Evolutionary conservation across 495 filamentous ascomycete genomes (phyloP), one percentile per base, ranked within the genome.

Genomic region (Wilcoxina mikolae): DNA sequence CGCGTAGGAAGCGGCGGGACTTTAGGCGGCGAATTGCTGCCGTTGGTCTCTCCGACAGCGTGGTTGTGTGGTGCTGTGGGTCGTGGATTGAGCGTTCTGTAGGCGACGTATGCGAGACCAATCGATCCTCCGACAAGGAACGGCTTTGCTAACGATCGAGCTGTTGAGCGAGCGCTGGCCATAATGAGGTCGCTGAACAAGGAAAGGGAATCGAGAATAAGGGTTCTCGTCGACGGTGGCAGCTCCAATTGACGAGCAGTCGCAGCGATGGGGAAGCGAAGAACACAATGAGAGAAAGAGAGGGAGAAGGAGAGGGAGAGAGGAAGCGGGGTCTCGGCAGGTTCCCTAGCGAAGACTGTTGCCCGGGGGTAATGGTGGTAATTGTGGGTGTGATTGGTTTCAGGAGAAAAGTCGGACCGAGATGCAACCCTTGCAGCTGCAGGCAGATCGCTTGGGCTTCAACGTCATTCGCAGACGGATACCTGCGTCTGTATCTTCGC

Each of bases 1-100:
- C 83, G 72, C 17, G 70, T 74, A 56, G 83, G 84, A 44, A 83
- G 76, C 1, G 58, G 56, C 1, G 83, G 83, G 62, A 87, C 85
- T 25, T 75, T 75, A 2, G 82, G 82, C 3, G 82, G 79, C 15
- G 23, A 50, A 15, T 53, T 43, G 26, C 25, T 53, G 10, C 52
- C 51, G n/a, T 28, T 44, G 12, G 45, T 48, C 29, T 56, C 55
- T n/a, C 48, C 53, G 22, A 49, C 33, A 23, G 43, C 29, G 29
- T 53, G 56, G 3, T 53, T 53, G 28, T 64, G 51, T 17, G 25
- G 18, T 9, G 61, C 51, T 15, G 61, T 47, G 18, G 60, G 52
- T 1, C 57, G 57, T n/a, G 47, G 52, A 17, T 48, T 48, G 28
- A 64, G 49, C n/a, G 55, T 54, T 45, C 56, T 64, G 57, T 65